These are phyloP conservation scores for Oryza punctata DNA, from an alignment of 176 grass and related monocot genomes.

Conservation along the genomic window DNA sequence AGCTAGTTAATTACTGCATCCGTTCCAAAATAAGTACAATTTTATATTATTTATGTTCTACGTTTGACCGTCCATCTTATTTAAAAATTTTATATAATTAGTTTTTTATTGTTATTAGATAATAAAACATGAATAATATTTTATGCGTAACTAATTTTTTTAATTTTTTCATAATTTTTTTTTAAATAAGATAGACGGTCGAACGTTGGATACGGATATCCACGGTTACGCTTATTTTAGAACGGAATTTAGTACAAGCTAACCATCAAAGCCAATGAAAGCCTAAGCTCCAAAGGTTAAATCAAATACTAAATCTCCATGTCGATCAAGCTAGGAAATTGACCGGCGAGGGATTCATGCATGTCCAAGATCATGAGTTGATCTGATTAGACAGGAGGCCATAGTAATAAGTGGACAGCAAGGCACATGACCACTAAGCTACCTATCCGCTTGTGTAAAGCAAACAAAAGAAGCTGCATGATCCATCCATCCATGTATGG, in stretches of 20 bases:
- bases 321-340: neutral
- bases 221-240: too few relatives aligned
- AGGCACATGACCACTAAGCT: neutral
- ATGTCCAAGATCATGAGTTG: neutral
- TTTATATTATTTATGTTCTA: too few relatives aligned
- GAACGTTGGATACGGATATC: too few relatives aligned
- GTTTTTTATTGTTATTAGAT: too few relatives aligned
- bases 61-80: too few relatives aligned
- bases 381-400: neutral
- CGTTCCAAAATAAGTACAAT: too few relatives aligned
- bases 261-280: neutral
- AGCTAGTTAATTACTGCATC: neutral
- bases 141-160: too few relatives aligned
- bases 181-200: too few relatives aligned
- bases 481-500: neutral
- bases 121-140: too few relatives aligned
- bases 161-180: too few relatives aligned
- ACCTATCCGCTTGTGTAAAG: neutral
- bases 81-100: too few relatives aligned
- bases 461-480: neutral
- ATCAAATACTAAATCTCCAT: neutral
- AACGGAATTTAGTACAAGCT: too few relatives aligned
- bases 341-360: neutral
- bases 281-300: neutral
- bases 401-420: neutral